Base-by-base conservation (phyloP, 176 grass and related monocot species). In the Bolboschoenus planiculmis region DNA sequence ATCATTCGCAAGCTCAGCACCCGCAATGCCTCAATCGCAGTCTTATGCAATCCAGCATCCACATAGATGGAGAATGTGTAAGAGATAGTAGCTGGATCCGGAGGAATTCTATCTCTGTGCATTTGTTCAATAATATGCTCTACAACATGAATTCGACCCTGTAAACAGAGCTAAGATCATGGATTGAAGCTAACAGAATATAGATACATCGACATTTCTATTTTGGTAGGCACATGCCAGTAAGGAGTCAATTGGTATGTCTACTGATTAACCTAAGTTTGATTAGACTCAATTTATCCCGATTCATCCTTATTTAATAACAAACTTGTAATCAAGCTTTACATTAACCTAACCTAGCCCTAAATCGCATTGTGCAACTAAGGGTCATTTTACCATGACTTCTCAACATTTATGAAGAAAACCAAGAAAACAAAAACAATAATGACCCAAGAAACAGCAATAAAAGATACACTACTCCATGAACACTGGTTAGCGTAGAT, bases 1-100 rank as follows among this genome's bases (percentile, higher is more conserved):
- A 98, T 86, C 92, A 91, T 90, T 83, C 90, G 90, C 87, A 93
- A 39, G 76, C 92, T 87, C 24, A 98, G 83, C 39, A 98, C 92
- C 51, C 88, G 95, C 70, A 95, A 91, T 70, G 90, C 87, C 54
- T 93, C 90, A 46, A 93, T 62, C 16, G 92, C 92, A 42, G 90
- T 93, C 66, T 42, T 91, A 57, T 89, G 66, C 76, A 93, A 58
- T 44, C 82, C 89, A 68, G 78, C 63, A n/a, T 95, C 55, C 23
- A 87, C 84, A 35, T 93, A 93, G 5, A 86, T 82, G 47, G 87
- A 91, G 83, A 98, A 91, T 35, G 89, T 77, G 79, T 54, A 93
- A 78, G 78, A 88, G 70, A 95, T 81, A 1, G 89, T 91, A 56
- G 86, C 67, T 46, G 93, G 89, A 74, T 98, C 83, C 31, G 89